Base-by-base conservation (phyloP, 192 early-diverging fungal species). In the Coemansia erecta region DNA sequence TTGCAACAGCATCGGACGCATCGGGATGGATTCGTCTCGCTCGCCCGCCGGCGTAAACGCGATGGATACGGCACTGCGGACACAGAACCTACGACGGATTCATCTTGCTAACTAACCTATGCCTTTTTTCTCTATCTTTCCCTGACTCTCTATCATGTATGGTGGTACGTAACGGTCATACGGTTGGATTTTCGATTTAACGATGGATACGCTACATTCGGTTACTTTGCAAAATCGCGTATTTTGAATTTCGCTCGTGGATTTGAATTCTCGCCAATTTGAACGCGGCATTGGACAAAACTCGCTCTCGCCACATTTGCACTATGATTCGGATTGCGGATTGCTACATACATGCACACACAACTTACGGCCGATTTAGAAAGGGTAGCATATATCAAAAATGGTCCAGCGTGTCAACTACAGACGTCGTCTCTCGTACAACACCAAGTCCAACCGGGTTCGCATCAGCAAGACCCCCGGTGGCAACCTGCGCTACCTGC, bases 401-500 rank as follows among this genome's bases (percentile, higher is more conserved):
- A 81, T 81, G 78, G 73, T 66, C 57, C 86, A 90, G 81, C 88
- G 91, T 81, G 84, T 90, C 54, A 92, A 85, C 53, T 92, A 91
- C 87, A 85, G 91, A 68, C 84, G 91, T 65, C 84, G 88, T 61
- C 75, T 89, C 49, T 91, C 91, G 51, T 92, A 92, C 90, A 92
- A 92, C 89, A 92, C 91, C 79, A 87, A 88, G 84, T 90, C 87
- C 61, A 90, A 89, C 85, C 85, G 87, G 82, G 81, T 81, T 75
- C 70, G 86, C 64, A 77, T 86, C 62, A 83, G 88, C 77, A 90
- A 90, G 87, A 92, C 90, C 54, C 90, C 90, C 51, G 77, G 77
- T 82, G 93, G 92, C 82, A 92, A 90, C 82, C 87, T 97, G 63
- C 89, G 87, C 69, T 84, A 86, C 82, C 92, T 90, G 60, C 90